Evolutionary conservation across 2,329 filamentous ascomycete species (phyloP).

Genomic region (Alternaria sp.): DNA sequence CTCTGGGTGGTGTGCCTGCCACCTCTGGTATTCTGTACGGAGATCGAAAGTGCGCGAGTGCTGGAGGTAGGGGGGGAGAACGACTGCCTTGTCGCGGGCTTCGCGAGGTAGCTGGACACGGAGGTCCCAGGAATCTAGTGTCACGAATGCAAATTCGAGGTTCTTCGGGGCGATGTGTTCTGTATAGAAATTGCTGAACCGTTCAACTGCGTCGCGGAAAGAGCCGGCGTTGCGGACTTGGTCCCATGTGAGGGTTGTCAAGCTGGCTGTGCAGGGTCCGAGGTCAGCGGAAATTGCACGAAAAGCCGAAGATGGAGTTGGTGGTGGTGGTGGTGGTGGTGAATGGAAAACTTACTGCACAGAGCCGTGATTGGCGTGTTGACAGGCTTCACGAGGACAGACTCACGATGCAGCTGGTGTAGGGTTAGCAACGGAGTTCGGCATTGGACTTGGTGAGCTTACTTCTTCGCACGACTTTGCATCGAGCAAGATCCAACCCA

Average conservation of each 20-base stretch:
- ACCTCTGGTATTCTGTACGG: conserved; percentile 95
- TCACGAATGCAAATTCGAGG: conserved; percentile 97
- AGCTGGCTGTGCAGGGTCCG: conserved; percentile 71
- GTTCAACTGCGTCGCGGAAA: conserved; percentile 95
- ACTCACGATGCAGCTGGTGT: conserved; percentile 86
- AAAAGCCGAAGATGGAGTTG: background rate
- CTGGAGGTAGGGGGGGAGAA: conserved; percentile 94
- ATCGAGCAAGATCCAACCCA: conserved; percentile 96
- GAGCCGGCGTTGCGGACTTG: conserved; percentile 97
- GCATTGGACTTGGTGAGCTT: conserved; percentile 15
- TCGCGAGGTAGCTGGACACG: conserved; percentile 97
- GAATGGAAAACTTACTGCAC: conserved; percentile 77
- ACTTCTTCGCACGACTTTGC: conserved; percentile 93
- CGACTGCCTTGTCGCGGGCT: conserved; percentile 96
- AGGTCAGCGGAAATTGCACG: conserved; percentile 19
- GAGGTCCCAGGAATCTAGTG: conserved; percentile 97
- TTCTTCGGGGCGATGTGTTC: conserved; percentile 92
- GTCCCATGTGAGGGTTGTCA: conserved; percentile 98
- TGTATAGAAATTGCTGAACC: conserved; percentile 91
- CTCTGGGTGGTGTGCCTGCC: conserved; percentile 98
- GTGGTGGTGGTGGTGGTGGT: background rate
- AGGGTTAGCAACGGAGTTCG: conserved; percentile 23
- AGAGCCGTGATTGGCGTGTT: conserved; percentile 98
- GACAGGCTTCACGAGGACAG: conserved; percentile 95
- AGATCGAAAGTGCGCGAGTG: conserved; percentile 97